Conservation (phyloP, 83 land plant species). For the Picea mariana region DNA sequence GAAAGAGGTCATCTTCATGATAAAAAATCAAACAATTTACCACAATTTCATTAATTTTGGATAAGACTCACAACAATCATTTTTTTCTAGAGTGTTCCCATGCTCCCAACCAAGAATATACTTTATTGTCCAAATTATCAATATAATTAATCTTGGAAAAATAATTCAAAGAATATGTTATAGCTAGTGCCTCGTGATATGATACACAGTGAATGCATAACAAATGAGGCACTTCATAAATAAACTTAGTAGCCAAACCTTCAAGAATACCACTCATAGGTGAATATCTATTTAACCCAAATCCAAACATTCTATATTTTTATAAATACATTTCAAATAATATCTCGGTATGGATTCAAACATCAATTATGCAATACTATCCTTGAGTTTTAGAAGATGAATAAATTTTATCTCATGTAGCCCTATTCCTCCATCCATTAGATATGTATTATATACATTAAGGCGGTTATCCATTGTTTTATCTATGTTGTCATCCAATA, state of each 20-base stretch:
- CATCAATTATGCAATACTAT: background rate
- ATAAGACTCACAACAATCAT: no score
- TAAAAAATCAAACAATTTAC: no score
- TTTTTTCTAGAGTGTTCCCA: no score
- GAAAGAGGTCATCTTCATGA: no score
- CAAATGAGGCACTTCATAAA: background rate
- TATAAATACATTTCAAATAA: background rate
- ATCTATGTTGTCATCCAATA: no score
- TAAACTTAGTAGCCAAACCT: background rate
- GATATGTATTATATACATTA: no score
- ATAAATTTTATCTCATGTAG: background rate
- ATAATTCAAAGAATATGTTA: background rate
- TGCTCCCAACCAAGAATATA: background rate
- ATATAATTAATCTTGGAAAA: background rate
- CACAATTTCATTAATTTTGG: no score
- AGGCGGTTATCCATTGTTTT: no score
- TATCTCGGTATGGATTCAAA: background rate
- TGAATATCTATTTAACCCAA: background rate
- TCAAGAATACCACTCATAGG: background rate
- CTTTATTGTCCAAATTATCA: background rate
- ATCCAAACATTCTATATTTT: background rate
- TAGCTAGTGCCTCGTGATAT: background rate
- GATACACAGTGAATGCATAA: background rate
- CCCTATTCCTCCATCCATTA: background rate
- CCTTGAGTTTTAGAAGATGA: background rate